Evolutionary conservation across 331 rosid genomes (phyloP).

Genomic region (Pyracantha coccinea): DNA sequence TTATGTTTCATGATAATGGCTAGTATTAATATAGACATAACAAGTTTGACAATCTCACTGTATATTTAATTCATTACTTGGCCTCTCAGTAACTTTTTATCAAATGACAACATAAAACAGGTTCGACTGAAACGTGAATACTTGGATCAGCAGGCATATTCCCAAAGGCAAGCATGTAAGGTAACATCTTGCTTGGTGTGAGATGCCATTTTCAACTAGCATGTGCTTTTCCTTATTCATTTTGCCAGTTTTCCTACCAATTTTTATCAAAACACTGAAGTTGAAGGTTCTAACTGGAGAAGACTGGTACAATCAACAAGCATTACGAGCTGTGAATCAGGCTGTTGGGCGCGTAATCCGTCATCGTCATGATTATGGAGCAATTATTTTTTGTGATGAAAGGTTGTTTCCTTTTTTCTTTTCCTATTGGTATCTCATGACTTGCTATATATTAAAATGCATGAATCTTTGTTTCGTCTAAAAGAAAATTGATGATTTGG

Average conservation of each 20-base stretch:
- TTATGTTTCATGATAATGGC: background rate
- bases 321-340: constrained; percentile 93
- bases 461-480: background rate
- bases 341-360: constrained; percentile 99
- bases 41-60: background rate
- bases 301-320: constrained; percentile 96
- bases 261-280: constrained; percentile 13
- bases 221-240: background rate
- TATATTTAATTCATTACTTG: background rate
- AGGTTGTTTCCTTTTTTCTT: constrained; percentile 40
- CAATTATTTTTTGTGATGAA: constrained; percentile 87
- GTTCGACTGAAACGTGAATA: constrained; percentile 90
- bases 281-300: constrained; percentile 68
- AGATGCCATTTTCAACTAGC: background rate
- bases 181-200: constrained; percentile 31
- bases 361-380: constrained; percentile 95
- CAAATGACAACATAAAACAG: constrained; percentile 34
- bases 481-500: background rate
- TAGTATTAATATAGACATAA: background rate
- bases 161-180: constrained; percentile 39
- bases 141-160: constrained; percentile 57
- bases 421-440: background rate
- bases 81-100: background rate
- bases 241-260: background rate
- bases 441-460: background rate